Percentiles rank a stretch among this genome's conserved stretches.
Evolutionary conservation across 805 yeast species (phyloP).

Genomic region (Metschnikowia amazonensis): DNA sequence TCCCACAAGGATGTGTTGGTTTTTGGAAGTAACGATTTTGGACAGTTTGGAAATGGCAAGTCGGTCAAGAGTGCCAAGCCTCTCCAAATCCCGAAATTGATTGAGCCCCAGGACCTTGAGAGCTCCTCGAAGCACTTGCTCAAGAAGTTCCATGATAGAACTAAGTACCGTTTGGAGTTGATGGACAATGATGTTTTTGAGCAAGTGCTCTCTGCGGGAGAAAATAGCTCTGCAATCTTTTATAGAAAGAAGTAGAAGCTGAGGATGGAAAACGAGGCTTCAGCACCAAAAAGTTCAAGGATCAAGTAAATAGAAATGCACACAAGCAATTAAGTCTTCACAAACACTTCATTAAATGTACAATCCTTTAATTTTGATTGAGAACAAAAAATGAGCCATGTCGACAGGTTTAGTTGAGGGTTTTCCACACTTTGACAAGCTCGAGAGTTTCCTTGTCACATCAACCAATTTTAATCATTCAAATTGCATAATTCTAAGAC

Average conservation of each 20-base stretch:
- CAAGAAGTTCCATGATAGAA: conserved; percentile 30
- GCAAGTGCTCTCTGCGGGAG: conserved; percentile 64
- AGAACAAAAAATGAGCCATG: too few species aligned
- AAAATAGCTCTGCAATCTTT: conserved; percentile 57
- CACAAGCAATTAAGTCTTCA: too few species aligned
- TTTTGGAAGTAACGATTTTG: conserved; percentile 84
- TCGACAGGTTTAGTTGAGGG: too few species aligned
- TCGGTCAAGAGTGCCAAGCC: conserved; percentile 57
- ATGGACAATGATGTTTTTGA: conserved; percentile 31
- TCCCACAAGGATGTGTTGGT: conserved; percentile 52
- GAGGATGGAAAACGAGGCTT: too few species aligned
- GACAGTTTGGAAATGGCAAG: conserved; percentile 85
- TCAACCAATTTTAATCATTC: too few species aligned
- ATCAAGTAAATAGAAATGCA: too few species aligned
- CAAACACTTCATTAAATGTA: too few species aligned
- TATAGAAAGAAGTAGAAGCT: conserved; percentile 35
- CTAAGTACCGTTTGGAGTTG: conserved; percentile 46
- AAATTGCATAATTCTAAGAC: too few species aligned
- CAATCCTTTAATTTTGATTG: too few species aligned
- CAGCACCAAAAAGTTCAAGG: too few species aligned
- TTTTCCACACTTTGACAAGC: too few species aligned
- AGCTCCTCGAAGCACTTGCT: conserved; percentile 24
- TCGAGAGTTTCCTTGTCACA: too few species aligned
- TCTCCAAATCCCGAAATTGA: conserved; percentile 46
- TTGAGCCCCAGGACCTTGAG: conserved; percentile 49